Conservation (phyloP, 2,329 filamentous ascomycete genomes). For the Colletotrichum navitas region DNA sequence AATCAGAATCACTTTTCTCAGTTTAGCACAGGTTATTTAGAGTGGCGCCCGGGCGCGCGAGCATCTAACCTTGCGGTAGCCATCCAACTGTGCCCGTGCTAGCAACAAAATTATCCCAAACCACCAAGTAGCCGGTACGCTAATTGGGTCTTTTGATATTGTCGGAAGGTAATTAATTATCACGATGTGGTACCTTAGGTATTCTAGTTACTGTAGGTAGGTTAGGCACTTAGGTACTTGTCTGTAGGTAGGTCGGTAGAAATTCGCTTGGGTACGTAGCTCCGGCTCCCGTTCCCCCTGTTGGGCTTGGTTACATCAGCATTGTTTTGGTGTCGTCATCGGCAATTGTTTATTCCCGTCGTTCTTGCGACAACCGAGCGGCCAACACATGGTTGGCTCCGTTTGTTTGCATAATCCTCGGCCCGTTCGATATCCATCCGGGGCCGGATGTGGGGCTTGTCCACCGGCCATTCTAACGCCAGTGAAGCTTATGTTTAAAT, state of each 20-base stretch:
- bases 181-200: no score
- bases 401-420: not conserved
- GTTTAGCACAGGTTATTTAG: not conserved
- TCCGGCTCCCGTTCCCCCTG: not conserved
- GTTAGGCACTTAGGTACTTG: not conserved
- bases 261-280: not conserved
- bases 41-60: not conserved
- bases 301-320: conserved; percentile 13
- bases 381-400: not conserved
- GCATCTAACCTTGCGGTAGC: not conserved
- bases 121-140: conserved; percentile 30
- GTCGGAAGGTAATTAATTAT: not conserved
- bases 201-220: no score
- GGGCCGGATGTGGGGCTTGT: not conserved
- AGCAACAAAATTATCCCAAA: conserved; percentile 23
- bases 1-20: not conserved
- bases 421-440: not conserved
- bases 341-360: not conserved
- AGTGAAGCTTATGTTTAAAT: no score
- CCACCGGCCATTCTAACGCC: not conserved
- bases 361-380: not conserved
- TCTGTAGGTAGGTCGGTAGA: not conserved
- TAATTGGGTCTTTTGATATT: conserved; percentile 4
- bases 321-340: not conserved
- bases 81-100: conserved; percentile 2